Evolutionary conservation across 2,329 filamentous ascomycete genomes (phyloP), one percentile per base, ranked within the genome.

Genomic region (Fusarium scirpi): DNA sequence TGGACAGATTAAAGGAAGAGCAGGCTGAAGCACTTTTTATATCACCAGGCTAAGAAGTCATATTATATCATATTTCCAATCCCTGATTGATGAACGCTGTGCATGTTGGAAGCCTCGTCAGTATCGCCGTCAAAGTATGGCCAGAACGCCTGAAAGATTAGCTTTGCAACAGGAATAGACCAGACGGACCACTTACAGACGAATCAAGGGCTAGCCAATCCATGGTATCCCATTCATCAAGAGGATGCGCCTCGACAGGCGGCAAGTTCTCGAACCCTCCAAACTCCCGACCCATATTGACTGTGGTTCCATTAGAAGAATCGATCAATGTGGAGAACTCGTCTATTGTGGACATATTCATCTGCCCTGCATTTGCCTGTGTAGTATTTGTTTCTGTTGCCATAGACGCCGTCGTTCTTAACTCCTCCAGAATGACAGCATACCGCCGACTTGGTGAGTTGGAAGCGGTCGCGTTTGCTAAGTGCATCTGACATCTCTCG

Each of bases 401-500:
- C 3, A 48, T 20, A n/a, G 46, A 54, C 9, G 65, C 61, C 4
- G 65, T 59, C 1, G 45, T 58, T 3, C 67, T 55, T 11, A 72
- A 66, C 25, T 72, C 67, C 3, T 72, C 67, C 0, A 73, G 53
- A 25, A 73, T 73, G 4, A 69, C 58, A 3, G 67, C 65, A 32
- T 73, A 73, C 22, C 70, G 52, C 2, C 67, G 64, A 25, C 71
- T 74, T 2, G 70, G 65, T 8, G 71, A 74, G 22, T 74, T 69
- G 1, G 67, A 69, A 2, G 70, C 65, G 0, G 64, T 73, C 2
- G 72, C 70, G 1, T 62, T 52, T 3, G 65, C 69, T 0, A 74
- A 56, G 38, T 74, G 70, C 5, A 32, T 58, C 29, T 73, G 72
- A 10, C 72, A 74, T 20, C 56, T 60, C 22, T 76, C 73, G 8